Percentiles rank a stretch among this genome's conserved stretches.
phyloP scores from a whole-genome alignment of 805 yeast species.

The Wickerhamiella shivajii region DNA sequence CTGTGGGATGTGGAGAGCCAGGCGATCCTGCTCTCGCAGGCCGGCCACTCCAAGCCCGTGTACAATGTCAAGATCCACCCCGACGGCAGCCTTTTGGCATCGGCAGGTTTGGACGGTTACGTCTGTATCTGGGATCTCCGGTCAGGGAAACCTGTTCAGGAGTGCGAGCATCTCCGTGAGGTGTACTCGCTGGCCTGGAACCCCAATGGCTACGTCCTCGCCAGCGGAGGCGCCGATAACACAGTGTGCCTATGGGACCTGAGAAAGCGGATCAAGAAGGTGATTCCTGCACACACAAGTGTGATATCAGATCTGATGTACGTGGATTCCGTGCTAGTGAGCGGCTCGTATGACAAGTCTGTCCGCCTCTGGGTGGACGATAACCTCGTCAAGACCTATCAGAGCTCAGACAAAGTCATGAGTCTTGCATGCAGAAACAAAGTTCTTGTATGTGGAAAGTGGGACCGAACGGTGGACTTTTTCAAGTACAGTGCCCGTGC shows the following conservation, averaged over 20 bases:
- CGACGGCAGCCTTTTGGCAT: conserved; percentile 63
- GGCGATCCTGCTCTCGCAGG: conserved; percentile 49
- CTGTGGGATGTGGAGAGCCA: conserved; percentile 56
- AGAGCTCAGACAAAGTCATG: conserved; percentile 57
- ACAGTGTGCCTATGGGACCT: conserved; percentile 77
- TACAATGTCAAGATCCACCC: conserved; percentile 37
- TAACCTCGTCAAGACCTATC: conserved; percentile 36
- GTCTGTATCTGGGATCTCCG: conserved; percentile 78
- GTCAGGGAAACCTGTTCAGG: conserved; percentile 48
- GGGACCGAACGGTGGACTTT: conserved; percentile 69
- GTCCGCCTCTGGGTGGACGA: conserved; percentile 53
- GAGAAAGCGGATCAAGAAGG: conserved; percentile 32
- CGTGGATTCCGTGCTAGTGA: conserved; percentile 29
- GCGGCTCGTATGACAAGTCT: conserved; percentile 58
- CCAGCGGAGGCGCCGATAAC: conserved; percentile 78
- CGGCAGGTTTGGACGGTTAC: conserved; percentile 67
- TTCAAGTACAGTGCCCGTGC: conserved; percentile 20
- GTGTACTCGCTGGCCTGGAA: conserved; percentile 64
- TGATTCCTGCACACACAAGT: conserved; percentile 63
- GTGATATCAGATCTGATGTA: conserved; percentile 54
- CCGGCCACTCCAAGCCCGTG: conserved; percentile 72
- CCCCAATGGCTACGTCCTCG: conserved; percentile 56
- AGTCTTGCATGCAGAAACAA: conserved; percentile 40
- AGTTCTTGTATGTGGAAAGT: conserved; percentile 52
- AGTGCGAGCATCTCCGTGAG: conserved; percentile 54